Base-by-base conservation (phyloP, 805 yeast species). In the Metschnikowia shivogae region DNA sequence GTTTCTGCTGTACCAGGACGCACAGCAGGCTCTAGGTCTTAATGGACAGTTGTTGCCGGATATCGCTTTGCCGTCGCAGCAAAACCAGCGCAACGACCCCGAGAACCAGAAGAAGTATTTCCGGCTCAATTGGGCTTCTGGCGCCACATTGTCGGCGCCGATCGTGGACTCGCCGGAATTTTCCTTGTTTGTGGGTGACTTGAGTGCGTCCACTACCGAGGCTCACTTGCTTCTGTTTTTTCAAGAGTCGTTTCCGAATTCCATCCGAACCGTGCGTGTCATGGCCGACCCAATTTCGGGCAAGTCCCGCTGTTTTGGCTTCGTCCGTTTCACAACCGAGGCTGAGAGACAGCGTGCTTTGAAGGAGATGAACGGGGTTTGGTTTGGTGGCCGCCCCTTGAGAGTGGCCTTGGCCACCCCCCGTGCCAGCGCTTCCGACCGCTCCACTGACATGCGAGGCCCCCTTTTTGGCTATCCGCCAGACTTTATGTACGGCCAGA, bases 231-330 rank as follows among this genome's bases (percentile, higher is more conserved):
- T 86, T 39, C 81, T 87, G 20, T 69, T 86, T 42, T 86, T 86
- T 61, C 92, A 85, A 61, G 76, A 78, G 35, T 74, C 74, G 46
- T 86, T 77, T 64, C 73, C 75, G 6, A 68, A 69, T 42, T 77
- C 87, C 7, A 84, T 86, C 33, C 84, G 84, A 55, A 85, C 93
- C 2, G 93, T 86, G 6, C 69, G 93, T 48, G 92, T 86, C 9
- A 86, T 86, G 92, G 85, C 93, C 0, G 92, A 86, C 59, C 93
- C 93, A 2, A 76, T 86, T 5, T 76, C 85, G 11, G 90, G 90
- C 0, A 77, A 83, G 26, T 82, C 89, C 2, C 70, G 92, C 52
- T 84, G 93, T 56, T 85, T 85, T 64, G 93, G 93, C 0, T 86
- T 86, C 64, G 89, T 86, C 24, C 68, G 95, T 49, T 86, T 86